These are phyloP conservation scores for Ogataea paraovalis DNA, from an alignment of 805 yeast species.

Conservation along the genomic window DNA sequence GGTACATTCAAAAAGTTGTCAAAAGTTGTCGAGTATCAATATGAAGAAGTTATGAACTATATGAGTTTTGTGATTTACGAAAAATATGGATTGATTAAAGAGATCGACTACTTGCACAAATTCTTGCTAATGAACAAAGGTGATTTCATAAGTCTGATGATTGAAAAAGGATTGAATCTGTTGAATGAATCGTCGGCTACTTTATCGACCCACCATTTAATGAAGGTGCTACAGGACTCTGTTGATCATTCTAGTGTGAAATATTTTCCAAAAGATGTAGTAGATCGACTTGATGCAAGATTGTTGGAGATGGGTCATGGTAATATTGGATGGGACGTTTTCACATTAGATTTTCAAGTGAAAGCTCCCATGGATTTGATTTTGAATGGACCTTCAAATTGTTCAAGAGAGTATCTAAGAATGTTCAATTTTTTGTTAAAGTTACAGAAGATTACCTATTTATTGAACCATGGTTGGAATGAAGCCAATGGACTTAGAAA, in stretches of 20 bases:
- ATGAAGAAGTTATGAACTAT: constrained; percentile 49
- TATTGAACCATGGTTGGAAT: constrained; percentile 49
- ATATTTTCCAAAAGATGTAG: constrained; percentile 35
- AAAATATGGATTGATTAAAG: constrained; percentile 46
- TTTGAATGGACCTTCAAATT: constrained; percentile 39
- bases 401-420: constrained; percentile 60
- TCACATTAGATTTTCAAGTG: constrained; percentile 73
- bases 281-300: constrained; percentile 73
- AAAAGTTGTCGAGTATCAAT: constrained; percentile 38
- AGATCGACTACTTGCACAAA: constrained; percentile 59
- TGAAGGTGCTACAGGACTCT: constrained; percentile 62
- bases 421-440: constrained; percentile 86
- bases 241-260: constrained; percentile 50
- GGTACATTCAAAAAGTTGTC: constrained; percentile 21
- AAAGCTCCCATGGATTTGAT: constrained; percentile 50
- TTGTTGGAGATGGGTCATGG: constrained; percentile 71
- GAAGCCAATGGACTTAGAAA: constrained; percentile 31
- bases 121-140: constrained; percentile 69
- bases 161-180: constrained; percentile 48
- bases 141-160: constrained; percentile 72
- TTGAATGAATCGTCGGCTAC: constrained; percentile 60
- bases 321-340: constrained; percentile 84
- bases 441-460: constrained; percentile 55
- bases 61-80: constrained; percentile 47
- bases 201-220: constrained; percentile 61